phyloP scores from a whole-genome alignment of 2,329 filamentous ascomycete species.

The Didymella keratinophila region DNA sequence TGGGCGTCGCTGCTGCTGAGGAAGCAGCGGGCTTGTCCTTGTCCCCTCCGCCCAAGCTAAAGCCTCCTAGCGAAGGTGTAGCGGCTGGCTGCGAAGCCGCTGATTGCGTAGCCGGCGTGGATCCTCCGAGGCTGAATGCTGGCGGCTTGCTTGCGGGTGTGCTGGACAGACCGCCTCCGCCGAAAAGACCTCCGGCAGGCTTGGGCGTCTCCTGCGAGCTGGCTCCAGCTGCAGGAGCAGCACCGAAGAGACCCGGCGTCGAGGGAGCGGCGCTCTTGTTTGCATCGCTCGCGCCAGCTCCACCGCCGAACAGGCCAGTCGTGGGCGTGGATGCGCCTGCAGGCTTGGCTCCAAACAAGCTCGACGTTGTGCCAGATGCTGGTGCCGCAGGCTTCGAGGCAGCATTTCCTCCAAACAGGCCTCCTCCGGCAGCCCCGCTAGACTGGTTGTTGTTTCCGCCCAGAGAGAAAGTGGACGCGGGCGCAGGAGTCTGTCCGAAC shows the following conservation, averaged over 20 bases:
- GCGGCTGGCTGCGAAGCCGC: slow-evolving; percentile 36
- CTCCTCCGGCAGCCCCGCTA: slow-evolving; percentile 14
- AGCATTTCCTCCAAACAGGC: slow-evolving; percentile 26
- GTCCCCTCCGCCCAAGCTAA: slow-evolving; percentile 33
- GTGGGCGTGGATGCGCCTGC: slow-evolving; percentile 32
- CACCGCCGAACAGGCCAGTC: slow-evolving; percentile 31
- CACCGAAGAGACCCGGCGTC: slow-evolving; percentile 32
- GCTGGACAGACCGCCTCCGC: slow-evolving; percentile 41
- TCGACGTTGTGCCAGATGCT: slow-evolving; percentile 34
- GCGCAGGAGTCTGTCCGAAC: slow-evolving; percentile 34
- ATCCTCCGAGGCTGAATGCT: slow-evolving; percentile 36
- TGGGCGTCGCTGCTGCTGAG: slow-evolving; percentile 31
- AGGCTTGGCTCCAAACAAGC: slow-evolving; percentile 42
- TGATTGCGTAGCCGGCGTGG: slow-evolving; percentile 36
- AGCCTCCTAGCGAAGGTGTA: slow-evolving; percentile 20
- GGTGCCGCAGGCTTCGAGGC: slow-evolving; percentile 39
- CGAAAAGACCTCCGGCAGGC: slow-evolving; percentile 35
- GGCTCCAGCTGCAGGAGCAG: slow-evolving; percentile 40
- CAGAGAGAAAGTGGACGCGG: slow-evolving; percentile 45
- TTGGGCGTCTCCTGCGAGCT: slow-evolving; percentile 44
- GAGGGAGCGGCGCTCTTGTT: slow-evolving; percentile 42
- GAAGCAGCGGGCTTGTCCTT: slow-evolving; percentile 32
- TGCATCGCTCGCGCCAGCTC: slow-evolving; percentile 40
- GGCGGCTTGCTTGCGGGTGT: slow-evolving; percentile 41
- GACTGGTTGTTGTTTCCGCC: slow-evolving; percentile 32